Evolutionary conservation across 305 asterid genomes (phyloP), one percentile per base, ranked within the genome.

Genomic region (Fraxinus greggii): DNA sequence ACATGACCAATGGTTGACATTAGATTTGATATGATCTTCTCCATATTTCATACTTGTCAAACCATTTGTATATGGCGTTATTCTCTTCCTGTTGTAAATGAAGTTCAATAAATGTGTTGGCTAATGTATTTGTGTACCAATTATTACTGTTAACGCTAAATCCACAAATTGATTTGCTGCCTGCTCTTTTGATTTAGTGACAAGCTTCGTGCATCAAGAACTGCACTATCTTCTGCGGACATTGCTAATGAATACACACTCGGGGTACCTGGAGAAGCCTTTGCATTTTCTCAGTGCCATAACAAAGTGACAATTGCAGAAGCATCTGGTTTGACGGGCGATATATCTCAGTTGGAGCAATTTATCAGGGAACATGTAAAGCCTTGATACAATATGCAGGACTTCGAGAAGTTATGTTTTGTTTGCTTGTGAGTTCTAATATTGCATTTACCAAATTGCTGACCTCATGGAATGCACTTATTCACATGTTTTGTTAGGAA

Each of bases 141-240:
- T 21, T 59, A 21, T 21, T 59, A 56, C 12, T 56, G 65, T 56
- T 48, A 48, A 48, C n/a, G 24, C 63, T 54, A 54, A 54, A n/a
- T 29, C 19, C 19, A 42, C 4, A 7, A 61, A 23, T 48, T 38
- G 19, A 76, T 36, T 29, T 13, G 73, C 70, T 82, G 56, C 17
- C 23, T 79, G 67, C 38, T 24, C 24, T 77, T 61, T 59, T 85
- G 74, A 72, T 73, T 63, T 89, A 94, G 97, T n/a, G 94, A 94
- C 83, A 94, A 95, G 88, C 96, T 95, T 78, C 91, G 97, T 29
- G 89, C 89, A 82, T 93, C 99, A 77, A 93, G 98, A 84, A 95
- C 97, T 28, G 87, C 92, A 21, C 80, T 93, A 36, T 93, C 98
- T 23, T 93, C 93, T 4, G 98, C 98, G 21, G 97, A 94, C 85